Percentiles rank a stretch among this genome's conserved stretches.
Conservation (phyloP, 2,329 filamentous ascomycete species). For the Sclerotiophoma versabilis region DNA sequence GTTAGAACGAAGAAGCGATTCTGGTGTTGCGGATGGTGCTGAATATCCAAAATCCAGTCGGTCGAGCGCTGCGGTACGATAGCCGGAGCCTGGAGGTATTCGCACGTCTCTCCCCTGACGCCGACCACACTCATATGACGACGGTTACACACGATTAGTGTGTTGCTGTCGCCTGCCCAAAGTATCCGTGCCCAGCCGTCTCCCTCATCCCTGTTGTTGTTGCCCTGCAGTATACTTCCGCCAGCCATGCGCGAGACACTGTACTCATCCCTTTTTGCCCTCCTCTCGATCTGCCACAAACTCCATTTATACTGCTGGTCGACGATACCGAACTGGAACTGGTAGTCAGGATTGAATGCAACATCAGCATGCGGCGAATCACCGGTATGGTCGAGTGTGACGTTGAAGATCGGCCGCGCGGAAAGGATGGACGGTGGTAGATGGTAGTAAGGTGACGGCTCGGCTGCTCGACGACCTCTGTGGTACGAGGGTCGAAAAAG, state of each 20-base stretch:
- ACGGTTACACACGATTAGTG: constrained; percentile 62
- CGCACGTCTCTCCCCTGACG: constrained; percentile 33
- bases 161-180: constrained; percentile 58
- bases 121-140: constrained; percentile 45
- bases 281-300: constrained; percentile 65
- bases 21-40: constrained; percentile 55
- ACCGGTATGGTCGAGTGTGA: constrained; percentile 63
- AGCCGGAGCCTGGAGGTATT: constrained; percentile 31
- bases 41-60: constrained; percentile 66
- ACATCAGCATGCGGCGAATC: constrained; percentile 67
- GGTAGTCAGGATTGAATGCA: constrained; percentile 68
- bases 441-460: constrained; percentile 26
- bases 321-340: constrained; percentile 69
- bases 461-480: constrained; percentile 18
- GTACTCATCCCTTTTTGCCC: constrained; percentile 40
- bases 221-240: constrained; percentile 18
- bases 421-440: constrained; percentile 60
- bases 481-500: constrained; percentile 54
- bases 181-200: constrained; percentile 61
- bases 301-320: constrained; percentile 72
- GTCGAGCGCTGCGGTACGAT: constrained; percentile 35
- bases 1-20: constrained; percentile 68
- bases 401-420: constrained; percentile 61
- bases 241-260: constrained; percentile 43
- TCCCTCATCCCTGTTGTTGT: constrained; percentile 18